Conservation (phyloP, 2,329 filamentous ascomycete species). For the Sphaceloma murrayae region DNA sequence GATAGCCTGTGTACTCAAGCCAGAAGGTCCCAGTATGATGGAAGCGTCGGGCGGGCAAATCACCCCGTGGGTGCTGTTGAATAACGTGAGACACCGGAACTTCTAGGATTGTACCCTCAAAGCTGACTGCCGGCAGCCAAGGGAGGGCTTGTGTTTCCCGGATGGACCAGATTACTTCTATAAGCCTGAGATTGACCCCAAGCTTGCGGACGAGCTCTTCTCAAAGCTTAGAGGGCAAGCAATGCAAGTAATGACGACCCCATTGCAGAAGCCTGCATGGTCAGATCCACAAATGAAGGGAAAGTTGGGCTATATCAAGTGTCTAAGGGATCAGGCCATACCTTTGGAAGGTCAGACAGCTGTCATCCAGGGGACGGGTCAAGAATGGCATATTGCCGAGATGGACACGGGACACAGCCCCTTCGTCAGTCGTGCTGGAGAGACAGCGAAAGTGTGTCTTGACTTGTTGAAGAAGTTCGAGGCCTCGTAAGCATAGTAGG, state of each 20-base stretch:
- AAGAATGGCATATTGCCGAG: slow-evolving; percentile 5
- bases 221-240: slow-evolving; percentile 12
- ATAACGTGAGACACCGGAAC: background rate
- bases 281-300: slow-evolving; percentile 1
- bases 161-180: background rate
- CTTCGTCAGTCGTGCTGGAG: slow-evolving; percentile 6
- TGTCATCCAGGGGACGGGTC: background rate
- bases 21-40: background rate
- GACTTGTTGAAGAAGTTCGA: slow-evolving; percentile 7
- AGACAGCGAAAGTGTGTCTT: background rate
- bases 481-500: background rate
- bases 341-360: background rate
- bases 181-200: slow-evolving; percentile 11
- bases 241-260: background rate
- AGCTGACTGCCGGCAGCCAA: slow-evolving; percentile 1
- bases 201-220: slow-evolving; percentile 17
- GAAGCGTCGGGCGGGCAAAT: background rate
- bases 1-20: slow-evolving; percentile 28
- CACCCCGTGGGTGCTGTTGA: background rate
- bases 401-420: slow-evolving; percentile 11
- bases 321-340: background rate
- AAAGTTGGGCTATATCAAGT: slow-evolving; percentile 4
- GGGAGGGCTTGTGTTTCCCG: background rate
- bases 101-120: background rate
- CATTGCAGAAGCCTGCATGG: background rate